Evolutionary conservation across 2,329 filamentous ascomycete genomes (phyloP), one percentile per base, ranked within the genome.

Genomic region (Claviceps sp.): DNA sequence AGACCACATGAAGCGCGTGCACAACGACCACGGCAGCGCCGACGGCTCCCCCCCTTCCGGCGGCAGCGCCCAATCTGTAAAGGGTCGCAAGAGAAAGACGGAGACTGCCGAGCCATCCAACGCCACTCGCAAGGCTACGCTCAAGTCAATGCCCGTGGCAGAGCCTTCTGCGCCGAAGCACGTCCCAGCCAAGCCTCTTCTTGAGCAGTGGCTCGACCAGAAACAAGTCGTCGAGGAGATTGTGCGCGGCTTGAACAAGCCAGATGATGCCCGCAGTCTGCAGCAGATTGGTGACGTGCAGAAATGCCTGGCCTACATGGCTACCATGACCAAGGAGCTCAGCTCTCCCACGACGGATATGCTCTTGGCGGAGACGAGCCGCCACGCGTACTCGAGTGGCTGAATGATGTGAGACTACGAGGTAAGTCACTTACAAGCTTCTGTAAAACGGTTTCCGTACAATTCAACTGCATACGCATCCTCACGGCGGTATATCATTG

Each of bases 1-100:
- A 68, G 91, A 97, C 71, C 91, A 97, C 76, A 96, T 96, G 90
- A 88, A 88, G 71, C 85, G 91, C 56, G 90, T 96, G 7, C 91
- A 97, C 72, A 82, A 82, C 58, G 78, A 80, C 62, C 73, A 74
- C 54, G 71, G 72, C 44, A 69, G 67, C 57, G 61, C 68, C 43
- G 59, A 60, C 44, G 69, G 65, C 23, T 73, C 75, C 37, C 69
- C 72, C 8, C 64, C 70, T 9, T 61, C 68, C 26, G 62, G 59
- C 23, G 50, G 59, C 44, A 55, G 53, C 38, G 59, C 58, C 36
- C 59, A 66, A 40, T 63, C 68, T 48, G 57, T 66, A 61, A 78
- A 78, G 68, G 71, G 73, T 56, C 75, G 77, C 58, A 80, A 80
- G 74, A 70, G 77, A 54, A 80, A 79, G 75, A 76, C 69, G 57